Percentiles rank a stretch among this genome's conserved stretches.
Conservation (phyloP, 345 rosid species). For the Syzygium grande region DNA sequence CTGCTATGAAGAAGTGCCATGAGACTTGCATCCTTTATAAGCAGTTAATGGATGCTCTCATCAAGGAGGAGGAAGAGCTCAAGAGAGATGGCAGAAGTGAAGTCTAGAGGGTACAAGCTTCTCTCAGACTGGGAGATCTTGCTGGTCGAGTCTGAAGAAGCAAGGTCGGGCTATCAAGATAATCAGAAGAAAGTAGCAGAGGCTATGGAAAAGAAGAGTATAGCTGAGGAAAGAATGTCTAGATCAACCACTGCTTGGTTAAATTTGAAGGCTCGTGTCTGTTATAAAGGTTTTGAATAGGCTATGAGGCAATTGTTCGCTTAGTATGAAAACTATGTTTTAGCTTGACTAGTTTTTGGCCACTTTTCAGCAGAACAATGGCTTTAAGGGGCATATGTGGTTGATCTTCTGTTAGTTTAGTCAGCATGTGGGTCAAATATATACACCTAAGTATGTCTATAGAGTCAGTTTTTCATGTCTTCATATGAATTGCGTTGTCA, state of each 20-base stretch:
- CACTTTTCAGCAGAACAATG: background rate
- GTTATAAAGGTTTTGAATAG: background rate
- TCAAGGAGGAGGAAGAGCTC: slow-evolving; percentile 1
- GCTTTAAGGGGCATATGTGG: background rate
- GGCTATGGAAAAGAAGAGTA: background rate
- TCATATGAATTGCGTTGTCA: too few species aligned
- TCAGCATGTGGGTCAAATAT: background rate
- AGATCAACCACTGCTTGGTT: slow-evolving; percentile 4
- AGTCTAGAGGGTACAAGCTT: background rate
- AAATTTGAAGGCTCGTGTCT: background rate
- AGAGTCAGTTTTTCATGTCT: too few species aligned
- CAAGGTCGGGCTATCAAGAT: background rate
- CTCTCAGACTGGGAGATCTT: background rate
- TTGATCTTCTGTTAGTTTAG: background rate
- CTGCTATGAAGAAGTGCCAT: background rate
- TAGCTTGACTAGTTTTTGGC: background rate
- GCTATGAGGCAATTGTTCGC: background rate
- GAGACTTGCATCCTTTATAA: background rate
- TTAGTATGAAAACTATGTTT: background rate
- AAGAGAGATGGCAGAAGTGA: background rate
- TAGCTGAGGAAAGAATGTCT: background rate
- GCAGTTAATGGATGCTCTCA: background rate
- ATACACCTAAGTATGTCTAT: too few species aligned
- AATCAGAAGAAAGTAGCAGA: background rate
- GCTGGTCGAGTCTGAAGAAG: background rate